Base-by-base conservation (phyloP, 2,329 filamentous ascomycete species). In the Cephalotrichum gorgonifer region DNA sequence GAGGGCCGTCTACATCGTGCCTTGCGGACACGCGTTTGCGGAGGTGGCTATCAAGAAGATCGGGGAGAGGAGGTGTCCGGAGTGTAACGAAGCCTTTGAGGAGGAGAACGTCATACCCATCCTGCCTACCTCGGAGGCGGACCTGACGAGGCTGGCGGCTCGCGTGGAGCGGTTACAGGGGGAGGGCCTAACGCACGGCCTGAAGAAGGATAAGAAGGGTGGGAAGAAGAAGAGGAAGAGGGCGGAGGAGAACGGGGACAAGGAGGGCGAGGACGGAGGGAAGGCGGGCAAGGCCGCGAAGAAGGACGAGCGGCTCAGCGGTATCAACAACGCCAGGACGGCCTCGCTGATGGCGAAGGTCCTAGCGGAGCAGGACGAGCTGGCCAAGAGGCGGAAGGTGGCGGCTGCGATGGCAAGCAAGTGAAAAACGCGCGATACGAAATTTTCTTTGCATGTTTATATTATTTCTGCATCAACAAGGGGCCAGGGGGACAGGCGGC, bases 1-100 rank as follows among this genome's bases (percentile, higher is more conserved):
- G 15, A 91, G 85, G 64, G 76, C 88, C 1, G 88, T 95, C 2
- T 98, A 97, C 59, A 60, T 98, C 3, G 87, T 97, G 4, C 93
- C 93, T 0, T 98, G 93, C 59, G 94, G 93, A 0, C 94, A 98
- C 70, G 90, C 88, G 1, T 97, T 97, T 66, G 84, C 88, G 1
- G 89, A 94, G 53, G 81, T 82, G 48, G 88, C 89, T 7, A 83
- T 97, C 55, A 86, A 83, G 56, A 86, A 93, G 65, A 80, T 94
- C n/a, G 62, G 70, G 3, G 83, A 86, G 54, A 71, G 73, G 26
- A 60, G 63, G 0, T 85, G 81, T 50, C 76, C 79, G 0, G 76
- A 91, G 67, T 98, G 93, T 65, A 87, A 85, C 55, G 80, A 83
- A 50, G 58, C 74, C 0, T 96, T 93, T 59, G 77, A 78, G 22